Evolutionary conservation across 2,329 filamentous ascomycete species (phyloP).

Genomic region (Diplodia seriata): DNA sequence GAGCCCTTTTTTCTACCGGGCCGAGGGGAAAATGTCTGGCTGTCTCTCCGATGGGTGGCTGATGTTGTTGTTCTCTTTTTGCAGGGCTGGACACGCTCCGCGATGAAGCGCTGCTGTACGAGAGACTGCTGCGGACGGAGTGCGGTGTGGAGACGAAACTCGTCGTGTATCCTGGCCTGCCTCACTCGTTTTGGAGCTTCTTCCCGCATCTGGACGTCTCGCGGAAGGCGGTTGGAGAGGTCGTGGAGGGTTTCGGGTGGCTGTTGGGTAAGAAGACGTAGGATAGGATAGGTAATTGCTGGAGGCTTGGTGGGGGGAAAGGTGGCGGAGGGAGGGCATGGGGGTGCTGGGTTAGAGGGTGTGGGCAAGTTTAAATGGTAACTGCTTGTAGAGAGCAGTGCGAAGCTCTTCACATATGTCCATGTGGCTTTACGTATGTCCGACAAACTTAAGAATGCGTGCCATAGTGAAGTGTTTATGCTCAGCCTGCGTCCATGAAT

Average conservation of each 20-base stretch:
- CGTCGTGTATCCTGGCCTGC: conserved; percentile 53
- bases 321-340: background rate
- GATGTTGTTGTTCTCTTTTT: background rate
- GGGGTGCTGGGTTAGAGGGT: background rate
- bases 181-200: conserved; percentile 51
- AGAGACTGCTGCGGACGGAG: conserved; percentile 55
- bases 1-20: too few relatives aligned
- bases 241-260: conserved; percentile 46
- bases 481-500: too few relatives aligned
- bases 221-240: conserved; percentile 41
- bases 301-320: background rate
- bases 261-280: conserved; percentile 36
- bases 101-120: conserved; percentile 63
- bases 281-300: background rate
- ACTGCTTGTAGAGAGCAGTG: background rate
- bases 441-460: too few relatives aligned
- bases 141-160: conserved; percentile 53
- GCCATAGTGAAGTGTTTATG: too few relatives aligned
- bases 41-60: too few relatives aligned
- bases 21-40: too few relatives aligned
- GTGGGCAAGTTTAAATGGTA: too few relatives aligned
- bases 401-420: background rate
- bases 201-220: conserved; percentile 41
- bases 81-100: conserved; percentile 54
- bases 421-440: background rate